phyloP scores from a whole-genome alignment of 202 grass and related monocot genomes.

The Setaria viridis region DNA sequence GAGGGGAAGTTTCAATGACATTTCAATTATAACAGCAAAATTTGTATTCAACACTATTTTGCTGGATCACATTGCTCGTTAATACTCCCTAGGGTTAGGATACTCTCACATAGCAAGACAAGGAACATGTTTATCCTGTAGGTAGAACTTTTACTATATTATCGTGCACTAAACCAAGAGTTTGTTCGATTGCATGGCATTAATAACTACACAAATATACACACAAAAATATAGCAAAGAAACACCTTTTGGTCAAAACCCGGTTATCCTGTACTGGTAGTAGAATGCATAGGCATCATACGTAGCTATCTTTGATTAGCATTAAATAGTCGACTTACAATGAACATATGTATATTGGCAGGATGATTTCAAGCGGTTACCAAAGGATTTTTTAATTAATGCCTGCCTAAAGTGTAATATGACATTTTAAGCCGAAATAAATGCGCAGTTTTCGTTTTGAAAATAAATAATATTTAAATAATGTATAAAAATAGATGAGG shows the following conservation, averaged over 20 bases:
- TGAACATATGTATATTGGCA: conserved; percentile 6
- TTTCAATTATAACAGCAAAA: too few species aligned
- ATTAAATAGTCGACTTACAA: neutral
- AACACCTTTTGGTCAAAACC: neutral
- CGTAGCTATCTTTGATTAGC: neutral
- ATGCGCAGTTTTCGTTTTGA: neutral
- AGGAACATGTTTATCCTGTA: neutral
- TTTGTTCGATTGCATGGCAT: neutral
- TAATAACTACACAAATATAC: neutral
- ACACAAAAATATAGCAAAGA: neutral
- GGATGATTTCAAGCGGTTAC: neutral
- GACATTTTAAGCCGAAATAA: neutral
- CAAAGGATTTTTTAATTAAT: neutral
- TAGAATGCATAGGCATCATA: neutral
- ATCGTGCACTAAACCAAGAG: neutral
- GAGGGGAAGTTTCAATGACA: too few species aligned
- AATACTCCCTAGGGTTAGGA: neutral
- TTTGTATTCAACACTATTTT: neutral
- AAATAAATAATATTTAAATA: neutral
- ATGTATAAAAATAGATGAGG: neutral
- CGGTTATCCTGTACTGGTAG: neutral
- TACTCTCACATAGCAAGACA: too few species aligned
- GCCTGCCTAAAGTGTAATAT: neutral
- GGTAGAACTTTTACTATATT: neutral
- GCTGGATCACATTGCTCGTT: neutral